Conservation (phyloP, 192 early-diverging fungal genomes). For the Paraglomus occultum region DNA sequence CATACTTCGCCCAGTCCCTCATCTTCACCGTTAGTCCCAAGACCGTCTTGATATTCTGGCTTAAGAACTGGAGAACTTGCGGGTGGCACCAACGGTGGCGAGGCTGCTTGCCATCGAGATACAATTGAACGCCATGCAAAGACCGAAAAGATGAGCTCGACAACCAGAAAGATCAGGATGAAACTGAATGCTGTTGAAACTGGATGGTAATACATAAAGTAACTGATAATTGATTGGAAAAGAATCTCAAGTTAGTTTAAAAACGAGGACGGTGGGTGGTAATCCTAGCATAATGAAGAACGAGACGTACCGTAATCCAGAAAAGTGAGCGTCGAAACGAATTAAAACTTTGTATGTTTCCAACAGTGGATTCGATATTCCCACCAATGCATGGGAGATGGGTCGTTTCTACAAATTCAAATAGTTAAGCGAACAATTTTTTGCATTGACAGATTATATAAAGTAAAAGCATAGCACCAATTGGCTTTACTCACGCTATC, state of each 20-base stretch:
- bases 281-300: background rate
- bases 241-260: background rate
- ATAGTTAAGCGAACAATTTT: background rate
- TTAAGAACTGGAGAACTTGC: background rate
- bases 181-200: conserved; percentile 46
- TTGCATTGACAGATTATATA: background rate
- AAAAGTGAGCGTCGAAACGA: conserved; percentile 53
- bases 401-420: conserved; percentile 32
- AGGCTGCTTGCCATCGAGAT: conserved; percentile 28
- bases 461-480: background rate
- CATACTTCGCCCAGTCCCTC: conserved; percentile 8
- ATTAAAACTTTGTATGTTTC: conserved; percentile 52
- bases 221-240: conserved; percentile 31
- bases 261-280: background rate
- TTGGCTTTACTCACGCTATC: conserved; percentile 21
- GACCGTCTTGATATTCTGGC: background rate
- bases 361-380: conserved; percentile 42
- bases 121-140: conserved; percentile 48
- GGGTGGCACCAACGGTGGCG: background rate
- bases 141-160: conserved; percentile 49
- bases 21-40: background rate
- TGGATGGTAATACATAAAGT: conserved; percentile 54
- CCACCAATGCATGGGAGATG: conserved; percentile 42
- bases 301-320: conserved; percentile 47
- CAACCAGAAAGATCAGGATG: conserved; percentile 42